Evolutionary conservation across 306 rosid genomes (phyloP).

Genomic region (Glycine tomentella): DNA sequence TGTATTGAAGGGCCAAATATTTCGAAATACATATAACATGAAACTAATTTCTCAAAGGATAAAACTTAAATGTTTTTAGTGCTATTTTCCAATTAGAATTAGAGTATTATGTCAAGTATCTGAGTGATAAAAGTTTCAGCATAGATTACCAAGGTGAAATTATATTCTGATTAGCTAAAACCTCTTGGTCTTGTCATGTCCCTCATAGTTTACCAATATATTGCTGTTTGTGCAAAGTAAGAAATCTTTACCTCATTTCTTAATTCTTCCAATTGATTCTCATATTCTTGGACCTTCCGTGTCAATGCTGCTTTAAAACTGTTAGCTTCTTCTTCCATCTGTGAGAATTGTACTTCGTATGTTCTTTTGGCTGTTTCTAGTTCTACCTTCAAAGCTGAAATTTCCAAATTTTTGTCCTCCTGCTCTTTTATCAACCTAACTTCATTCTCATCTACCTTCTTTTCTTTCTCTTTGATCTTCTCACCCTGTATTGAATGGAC

Average conservation of each 20-base stretch:
- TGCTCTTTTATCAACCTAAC: constrained; percentile 59
- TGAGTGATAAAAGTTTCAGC: not conserved
- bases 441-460: constrained; percentile 42
- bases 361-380: constrained; percentile 60
- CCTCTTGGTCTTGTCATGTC: not conserved
- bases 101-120: not conserved
- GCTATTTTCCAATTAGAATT: not conserved
- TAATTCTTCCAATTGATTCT: constrained; percentile 53
- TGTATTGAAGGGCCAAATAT: constrained; percentile 34
- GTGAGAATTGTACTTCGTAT: constrained; percentile 51
- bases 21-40: not conserved
- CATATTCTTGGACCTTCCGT: constrained; percentile 61
- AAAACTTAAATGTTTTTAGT: not conserved
- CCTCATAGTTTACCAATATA: not conserved
- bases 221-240: not conserved
- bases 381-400: constrained; percentile 59
- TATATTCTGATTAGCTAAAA: too few species aligned
- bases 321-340: constrained; percentile 55
- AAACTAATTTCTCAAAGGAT: not conserved
- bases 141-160: not conserved
- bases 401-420: constrained; percentile 52
- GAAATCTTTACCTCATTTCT: constrained; percentile 14
- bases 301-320: constrained; percentile 51
- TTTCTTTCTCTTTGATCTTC: constrained; percentile 37
- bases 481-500: constrained; percentile 4